Evolutionary conservation across 768 basidiomycete species (phyloP).

Genomic region (Pisolithus tinctorius): DNA sequence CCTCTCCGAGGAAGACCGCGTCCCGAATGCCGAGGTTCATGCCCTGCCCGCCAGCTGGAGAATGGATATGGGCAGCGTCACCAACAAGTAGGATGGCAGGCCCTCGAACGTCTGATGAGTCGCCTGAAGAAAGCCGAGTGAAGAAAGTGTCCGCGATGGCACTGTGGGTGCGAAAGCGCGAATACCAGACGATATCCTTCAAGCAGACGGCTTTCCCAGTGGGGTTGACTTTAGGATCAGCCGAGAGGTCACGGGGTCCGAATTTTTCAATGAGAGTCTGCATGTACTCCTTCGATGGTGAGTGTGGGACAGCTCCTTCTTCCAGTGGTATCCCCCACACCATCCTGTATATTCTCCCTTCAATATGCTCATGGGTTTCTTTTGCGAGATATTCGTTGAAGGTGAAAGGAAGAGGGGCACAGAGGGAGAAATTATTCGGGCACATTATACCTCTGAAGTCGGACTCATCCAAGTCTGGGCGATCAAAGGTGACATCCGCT

Average conservation of each 20-base stretch:
- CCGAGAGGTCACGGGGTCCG: slow-evolving; percentile 29
- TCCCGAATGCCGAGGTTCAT: slow-evolving; percentile 56
- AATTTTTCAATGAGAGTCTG: slow-evolving; percentile 36
- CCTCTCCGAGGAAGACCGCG: slow-evolving; percentile 39
- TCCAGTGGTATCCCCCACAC: slow-evolving; percentile 31
- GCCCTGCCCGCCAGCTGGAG: slow-evolving; percentile 50
- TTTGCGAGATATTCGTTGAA: slow-evolving; percentile 14
- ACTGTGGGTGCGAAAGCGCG: slow-evolving; percentile 39
- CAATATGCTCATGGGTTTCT: slow-evolving; percentile 1
- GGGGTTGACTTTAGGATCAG: slow-evolving; percentile 29
- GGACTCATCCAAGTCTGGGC: background rate
- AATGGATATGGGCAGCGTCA: slow-evolving; percentile 48
- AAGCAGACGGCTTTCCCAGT: slow-evolving; percentile 24
- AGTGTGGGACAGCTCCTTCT: slow-evolving; percentile 29
- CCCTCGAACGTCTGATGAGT: slow-evolving; percentile 3
- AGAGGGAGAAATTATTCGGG: slow-evolving; percentile 28
- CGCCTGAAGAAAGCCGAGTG: slow-evolving; percentile 18
- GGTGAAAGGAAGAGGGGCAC: slow-evolving; percentile 28
- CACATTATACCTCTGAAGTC: slow-evolving; percentile 19
- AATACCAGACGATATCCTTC: slow-evolving; percentile 35
- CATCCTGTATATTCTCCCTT: slow-evolving; percentile 32
- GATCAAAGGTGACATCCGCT: slow-evolving; percentile 13
- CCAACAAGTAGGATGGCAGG: slow-evolving; percentile 28
- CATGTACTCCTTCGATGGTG: slow-evolving; percentile 35
- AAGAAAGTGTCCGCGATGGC: slow-evolving; percentile 37